A percentile compares a stretch with the other conserved stretches of the same genome.
Conservation (phyloP, 352 stramenopile genomes). For the Phytophthora uliginosa region DNA sequence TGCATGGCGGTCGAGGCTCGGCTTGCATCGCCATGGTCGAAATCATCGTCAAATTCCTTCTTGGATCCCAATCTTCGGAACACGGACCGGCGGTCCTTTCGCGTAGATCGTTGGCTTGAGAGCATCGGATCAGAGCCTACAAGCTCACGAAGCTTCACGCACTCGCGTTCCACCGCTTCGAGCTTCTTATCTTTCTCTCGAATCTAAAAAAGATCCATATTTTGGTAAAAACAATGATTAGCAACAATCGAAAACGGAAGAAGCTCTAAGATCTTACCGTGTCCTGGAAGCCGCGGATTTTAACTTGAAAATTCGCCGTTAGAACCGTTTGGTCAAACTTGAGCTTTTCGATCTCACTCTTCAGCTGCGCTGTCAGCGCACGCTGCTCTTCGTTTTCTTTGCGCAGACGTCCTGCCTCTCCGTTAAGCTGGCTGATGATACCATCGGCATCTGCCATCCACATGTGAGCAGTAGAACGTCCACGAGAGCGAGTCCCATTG, state of each 20-base stretch:
- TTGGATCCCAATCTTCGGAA: conserved; percentile 84
- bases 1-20: conserved; percentile 62
- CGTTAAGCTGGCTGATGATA: conserved; percentile 85
- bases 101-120: conserved; percentile 47
- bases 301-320: conserved; percentile 84
- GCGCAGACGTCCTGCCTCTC: conserved; percentile 74
- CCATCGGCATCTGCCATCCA: conserved; percentile 90
- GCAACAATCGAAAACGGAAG: not conserved
- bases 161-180: conserved; percentile 74
- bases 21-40: conserved; percentile 53
- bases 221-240: not conserved
- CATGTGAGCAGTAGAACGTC: conserved; percentile 74
- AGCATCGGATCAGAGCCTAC: conserved; percentile 41
- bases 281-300: conserved; percentile 84
- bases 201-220: conserved; percentile 39
- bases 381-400: conserved; percentile 85
- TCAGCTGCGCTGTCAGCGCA: conserved; percentile 51
- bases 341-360: conserved; percentile 79
- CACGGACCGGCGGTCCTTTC: conserved; percentile 62
- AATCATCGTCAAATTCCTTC: conserved; percentile 61
- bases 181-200: conserved; percentile 91
- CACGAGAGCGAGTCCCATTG: conserved; percentile 51
- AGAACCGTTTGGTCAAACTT: conserved; percentile 83
- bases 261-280: conserved; percentile 31
- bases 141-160: conserved; percentile 72